Conservation (phyloP, 441 rosid genomes). For the California macrophylla region DNA sequence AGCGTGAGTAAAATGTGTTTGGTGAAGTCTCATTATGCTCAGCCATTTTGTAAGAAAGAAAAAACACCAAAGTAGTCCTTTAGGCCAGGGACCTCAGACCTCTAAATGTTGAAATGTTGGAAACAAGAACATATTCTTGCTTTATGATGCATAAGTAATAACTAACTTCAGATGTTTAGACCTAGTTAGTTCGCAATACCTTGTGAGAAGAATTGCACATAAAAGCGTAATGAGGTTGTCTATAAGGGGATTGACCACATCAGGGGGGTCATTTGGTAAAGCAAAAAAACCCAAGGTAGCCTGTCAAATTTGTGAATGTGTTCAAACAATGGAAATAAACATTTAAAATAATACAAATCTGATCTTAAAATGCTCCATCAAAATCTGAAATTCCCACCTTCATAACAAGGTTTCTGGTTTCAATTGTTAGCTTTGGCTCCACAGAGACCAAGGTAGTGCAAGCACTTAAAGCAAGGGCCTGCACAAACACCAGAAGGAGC, state of each 20-base stretch:
- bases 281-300: slow-evolving; percentile 98
- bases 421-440: slow-evolving; percentile 88
- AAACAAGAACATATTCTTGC: slow-evolving; percentile 10
- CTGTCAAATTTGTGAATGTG: slow-evolving; percentile 34
- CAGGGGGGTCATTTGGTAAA: slow-evolving; percentile 81
- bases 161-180: slow-evolving; percentile 10
- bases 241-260: slow-evolving; percentile 79
- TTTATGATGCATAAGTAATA: slow-evolving; percentile 7
- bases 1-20: not conserved
- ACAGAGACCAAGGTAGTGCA: slow-evolving; percentile 97
- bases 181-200: slow-evolving; percentile 40
- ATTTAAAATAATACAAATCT: not conserved
- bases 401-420: slow-evolving; percentile 87
- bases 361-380: not conserved
- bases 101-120: not conserved
- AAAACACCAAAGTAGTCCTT: not conserved
- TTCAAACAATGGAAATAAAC: slow-evolving; percentile 9
- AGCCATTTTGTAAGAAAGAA: not conserved
- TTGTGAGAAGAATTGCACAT: slow-evolving; percentile 95
- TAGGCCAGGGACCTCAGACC: slow-evolving; percentile 8
- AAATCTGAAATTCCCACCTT: slow-evolving; percentile 47
- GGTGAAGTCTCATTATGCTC: not conserved
- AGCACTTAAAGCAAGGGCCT: slow-evolving; percentile 96
- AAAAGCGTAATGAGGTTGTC: slow-evolving; percentile 89
- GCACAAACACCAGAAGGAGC: slow-evolving; percentile 24